Percentiles rank a stretch among this genome's conserved stretches.
Conservation (phyloP, 2,329 filamentous ascomycete species). For the Tricladium varicosporioides region DNA sequence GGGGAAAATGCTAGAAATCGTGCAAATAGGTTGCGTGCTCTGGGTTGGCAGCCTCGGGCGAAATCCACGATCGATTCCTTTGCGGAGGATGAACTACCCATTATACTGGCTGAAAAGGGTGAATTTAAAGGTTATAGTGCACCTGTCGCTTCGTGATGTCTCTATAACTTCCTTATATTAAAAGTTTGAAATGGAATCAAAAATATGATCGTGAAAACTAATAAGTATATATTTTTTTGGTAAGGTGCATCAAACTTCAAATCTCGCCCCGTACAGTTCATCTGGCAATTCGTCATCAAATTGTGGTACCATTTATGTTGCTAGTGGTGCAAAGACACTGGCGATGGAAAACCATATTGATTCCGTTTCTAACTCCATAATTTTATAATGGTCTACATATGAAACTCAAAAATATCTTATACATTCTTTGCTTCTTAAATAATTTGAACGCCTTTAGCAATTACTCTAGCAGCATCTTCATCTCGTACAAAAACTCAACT, state of each 20-base stretch:
- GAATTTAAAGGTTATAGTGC: conserved; percentile 11
- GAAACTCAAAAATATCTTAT: neutral
- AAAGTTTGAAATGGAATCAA: neutral
- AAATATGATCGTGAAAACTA: neutral
- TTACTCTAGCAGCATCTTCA: neutral
- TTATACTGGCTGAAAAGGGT: conserved; percentile 34
- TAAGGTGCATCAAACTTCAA: no score
- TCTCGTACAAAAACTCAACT: neutral
- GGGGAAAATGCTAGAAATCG: conserved; percentile 43
- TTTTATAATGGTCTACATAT: neutral
- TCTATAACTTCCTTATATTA: no score
- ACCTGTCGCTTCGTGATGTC: conserved; percentile 11
- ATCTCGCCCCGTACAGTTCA: no score
- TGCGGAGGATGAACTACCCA: conserved; percentile 43
- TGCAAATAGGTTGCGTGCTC: conserved; percentile 41
- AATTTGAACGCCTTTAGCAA: neutral
- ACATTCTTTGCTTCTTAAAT: neutral
- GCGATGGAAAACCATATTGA: neutral
- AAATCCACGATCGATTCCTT: conserved; percentile 40
- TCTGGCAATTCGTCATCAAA: no score
- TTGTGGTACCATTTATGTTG: no score
- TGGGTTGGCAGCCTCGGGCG: conserved; percentile 46
- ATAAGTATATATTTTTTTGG: neutral
- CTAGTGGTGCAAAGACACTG: neutral
- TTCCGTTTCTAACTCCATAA: neutral